These are phyloP conservation scores for Metroxylon sagu DNA, from an alignment of 176 grass and related monocot species.

Conservation along the genomic window DNA sequence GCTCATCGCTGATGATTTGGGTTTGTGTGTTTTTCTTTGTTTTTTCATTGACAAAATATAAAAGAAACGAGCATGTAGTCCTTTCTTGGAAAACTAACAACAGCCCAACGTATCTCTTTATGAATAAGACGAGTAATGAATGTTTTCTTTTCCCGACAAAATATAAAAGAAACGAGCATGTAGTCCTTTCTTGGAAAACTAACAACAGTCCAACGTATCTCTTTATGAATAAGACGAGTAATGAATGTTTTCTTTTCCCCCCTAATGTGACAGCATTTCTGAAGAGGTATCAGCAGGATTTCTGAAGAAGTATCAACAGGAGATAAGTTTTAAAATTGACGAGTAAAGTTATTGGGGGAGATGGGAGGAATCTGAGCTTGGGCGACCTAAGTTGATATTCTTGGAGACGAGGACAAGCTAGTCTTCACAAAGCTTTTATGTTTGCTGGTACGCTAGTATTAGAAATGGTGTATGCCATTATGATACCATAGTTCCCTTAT, in stretches of 20 bases:
- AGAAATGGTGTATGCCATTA: no score
- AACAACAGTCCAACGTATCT: slow-evolving; percentile 1
- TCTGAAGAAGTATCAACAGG: slow-evolving; percentile 26
- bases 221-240: slow-evolving; percentile 3
- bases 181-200: slow-evolving; percentile 5
- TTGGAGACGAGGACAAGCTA: no score
- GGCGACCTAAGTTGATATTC: no score
- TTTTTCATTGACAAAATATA: slow-evolving; percentile 4
- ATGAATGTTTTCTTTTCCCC: not conserved
- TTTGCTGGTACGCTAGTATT: no score
- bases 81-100: slow-evolving; percentile 7
- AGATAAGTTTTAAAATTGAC: slow-evolving; percentile 14
- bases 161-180: slow-evolving; percentile 1
- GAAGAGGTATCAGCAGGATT: not conserved
- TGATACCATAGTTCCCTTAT: no score
- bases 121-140: slow-evolving; percentile 20
- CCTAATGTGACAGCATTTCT: slow-evolving; percentile 11
- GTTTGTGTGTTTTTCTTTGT: not conserved
- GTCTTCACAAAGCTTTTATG: no score
- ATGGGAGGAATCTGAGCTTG: no score
- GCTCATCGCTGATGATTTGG: not conserved
- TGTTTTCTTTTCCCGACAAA: slow-evolving; percentile 2
- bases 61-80: slow-evolving; percentile 1
- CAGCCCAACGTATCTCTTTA: slow-evolving; percentile 23
- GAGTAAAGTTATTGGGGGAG: not conserved